Evolutionary conservation across 805 yeast genomes (phyloP).

Genomic region (Candida ovalis): DNA sequence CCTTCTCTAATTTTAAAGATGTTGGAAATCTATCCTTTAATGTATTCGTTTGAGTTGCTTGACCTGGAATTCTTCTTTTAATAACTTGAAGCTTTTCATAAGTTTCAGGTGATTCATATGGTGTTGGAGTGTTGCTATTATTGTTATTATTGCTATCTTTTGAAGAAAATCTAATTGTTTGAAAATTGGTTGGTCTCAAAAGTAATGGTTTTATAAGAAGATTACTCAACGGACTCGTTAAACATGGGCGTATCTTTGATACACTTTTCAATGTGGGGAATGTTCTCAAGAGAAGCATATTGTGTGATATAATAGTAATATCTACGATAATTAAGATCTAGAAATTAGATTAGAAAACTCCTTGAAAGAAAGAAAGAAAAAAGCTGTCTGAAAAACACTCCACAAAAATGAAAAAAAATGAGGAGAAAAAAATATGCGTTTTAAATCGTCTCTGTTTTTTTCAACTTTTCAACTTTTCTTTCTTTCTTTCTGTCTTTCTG

Average conservation of each 20-base stretch:
- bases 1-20: constrained; percentile 58
- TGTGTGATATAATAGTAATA: not conserved
- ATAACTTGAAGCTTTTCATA: constrained; percentile 29
- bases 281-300: not conserved
- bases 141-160: too few relatives aligned
- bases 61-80: constrained; percentile 54
- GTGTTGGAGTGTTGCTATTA: not conserved
- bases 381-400: not conserved
- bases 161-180: not conserved
- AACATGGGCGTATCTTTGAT: not conserved
- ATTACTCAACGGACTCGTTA: not conserved
- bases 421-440: too few relatives aligned
- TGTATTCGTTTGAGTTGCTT: constrained; percentile 40
- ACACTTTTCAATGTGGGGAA: constrained; percentile 4
- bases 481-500: too few relatives aligned
- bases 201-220: not conserved
- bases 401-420: not conserved
- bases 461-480: too few relatives aligned
- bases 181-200: not conserved
- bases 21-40: constrained; percentile 58
- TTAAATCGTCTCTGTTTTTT: too few relatives aligned
- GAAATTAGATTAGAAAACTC: too few relatives aligned
- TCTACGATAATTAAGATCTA: not conserved
- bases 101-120: constrained; percentile 15
- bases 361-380: not conserved